Percentiles rank a stretch among this genome's conserved stretches.
These are phyloP conservation scores for Vitellaria paradoxa DNA, from an alignment of 179 eudicot genomes.

Conservation along the genomic window DNA sequence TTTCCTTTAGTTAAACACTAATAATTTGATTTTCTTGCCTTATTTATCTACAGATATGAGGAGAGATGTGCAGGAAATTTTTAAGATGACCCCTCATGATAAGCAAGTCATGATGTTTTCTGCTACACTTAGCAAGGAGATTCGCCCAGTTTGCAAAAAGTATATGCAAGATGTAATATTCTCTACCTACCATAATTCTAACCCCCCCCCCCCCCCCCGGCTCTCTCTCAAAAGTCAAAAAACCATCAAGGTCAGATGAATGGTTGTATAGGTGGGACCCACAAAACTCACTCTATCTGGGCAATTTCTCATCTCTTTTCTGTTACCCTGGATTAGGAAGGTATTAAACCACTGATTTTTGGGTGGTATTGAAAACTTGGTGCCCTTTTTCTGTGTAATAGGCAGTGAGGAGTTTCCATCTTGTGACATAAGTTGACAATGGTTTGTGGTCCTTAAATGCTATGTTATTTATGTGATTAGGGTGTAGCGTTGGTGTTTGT, in stretches of 20 bases:
- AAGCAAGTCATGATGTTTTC: slow-evolving; percentile 99
- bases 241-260: too few species aligned
- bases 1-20: not conserved
- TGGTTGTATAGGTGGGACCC: too few species aligned
- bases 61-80: slow-evolving; percentile 95
- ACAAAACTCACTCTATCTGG: not conserved
- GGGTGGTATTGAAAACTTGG: not conserved
- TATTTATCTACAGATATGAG: slow-evolving; percentile 62
- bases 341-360: not conserved
- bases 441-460: not conserved
- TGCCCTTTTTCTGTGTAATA: not conserved
- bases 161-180: slow-evolving; percentile 99
- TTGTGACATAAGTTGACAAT: not conserved
- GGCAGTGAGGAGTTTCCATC: not conserved
- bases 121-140: slow-evolving; percentile 96
- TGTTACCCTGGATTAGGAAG: not conserved
- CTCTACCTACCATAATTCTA: slow-evolving; percentile 1
- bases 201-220: not conserved
- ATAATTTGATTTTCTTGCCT: not conserved
- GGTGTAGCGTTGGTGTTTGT: not conserved
- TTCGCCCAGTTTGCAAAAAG: slow-evolving; percentile 98
- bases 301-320: slow-evolving; percentile 23
- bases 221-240: too few species aligned
- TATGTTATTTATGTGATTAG: not conserved
- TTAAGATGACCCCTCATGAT: slow-evolving; percentile 99